Evolutionary conservation across 2,329 filamentous ascomycete species (phyloP).

Genomic region (Aspergillus vadensis): DNA sequence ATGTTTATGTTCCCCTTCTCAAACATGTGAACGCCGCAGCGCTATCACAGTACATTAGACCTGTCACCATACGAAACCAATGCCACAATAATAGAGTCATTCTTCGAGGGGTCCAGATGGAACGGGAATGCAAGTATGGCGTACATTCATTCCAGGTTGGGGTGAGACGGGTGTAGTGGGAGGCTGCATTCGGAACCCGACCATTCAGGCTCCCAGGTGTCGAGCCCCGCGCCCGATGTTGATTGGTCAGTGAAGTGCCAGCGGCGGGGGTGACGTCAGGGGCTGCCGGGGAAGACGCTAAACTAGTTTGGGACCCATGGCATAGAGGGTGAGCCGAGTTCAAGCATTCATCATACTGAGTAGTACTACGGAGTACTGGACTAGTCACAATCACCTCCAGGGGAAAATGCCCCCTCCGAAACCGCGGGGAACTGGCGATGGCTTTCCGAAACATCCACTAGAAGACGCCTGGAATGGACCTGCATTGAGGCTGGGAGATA

Average conservation of each 20-base stretch:
- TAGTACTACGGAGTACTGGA: neutral
- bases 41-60: neutral
- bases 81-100: neutral
- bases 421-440: neutral
- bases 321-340: too few species aligned
- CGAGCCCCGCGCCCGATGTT: neutral
- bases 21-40: neutral
- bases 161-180: neutral
- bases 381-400: neutral
- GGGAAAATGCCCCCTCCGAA: neutral
- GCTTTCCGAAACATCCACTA: neutral
- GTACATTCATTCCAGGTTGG: neutral
- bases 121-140: neutral
- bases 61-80: neutral
- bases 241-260: neutral
- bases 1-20: too few species aligned
- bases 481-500: neutral
- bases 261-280: neutral
- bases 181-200: conserved; percentile 1
- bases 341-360: too few species aligned
- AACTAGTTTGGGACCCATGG: too few species aligned
- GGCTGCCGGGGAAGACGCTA: neutral
- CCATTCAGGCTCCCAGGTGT: neutral
- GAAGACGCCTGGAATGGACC: neutral
- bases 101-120: neutral